Conservation (phyloP, 2,329 filamentous ascomycete genomes). For the Monosporascus sp. region DNA sequence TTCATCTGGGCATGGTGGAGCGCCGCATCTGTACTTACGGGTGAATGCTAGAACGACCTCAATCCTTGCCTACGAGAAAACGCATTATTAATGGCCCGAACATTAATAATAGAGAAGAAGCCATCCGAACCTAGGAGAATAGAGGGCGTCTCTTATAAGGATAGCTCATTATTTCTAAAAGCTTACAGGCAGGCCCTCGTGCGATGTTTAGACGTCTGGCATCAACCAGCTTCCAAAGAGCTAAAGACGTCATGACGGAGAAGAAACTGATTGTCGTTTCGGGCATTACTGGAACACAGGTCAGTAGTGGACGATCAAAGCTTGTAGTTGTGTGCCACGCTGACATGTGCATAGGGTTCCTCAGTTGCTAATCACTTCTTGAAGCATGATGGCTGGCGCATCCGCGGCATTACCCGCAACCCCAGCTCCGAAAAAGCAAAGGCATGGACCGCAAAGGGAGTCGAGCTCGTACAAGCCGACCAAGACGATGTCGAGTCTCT, state of each 20-base stretch:
- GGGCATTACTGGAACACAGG: background rate
- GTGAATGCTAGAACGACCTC: too few species aligned
- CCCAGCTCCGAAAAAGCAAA: background rate
- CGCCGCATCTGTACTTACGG: too few species aligned
- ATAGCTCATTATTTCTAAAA: too few species aligned
- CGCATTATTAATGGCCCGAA: too few species aligned
- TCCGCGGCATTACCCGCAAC: background rate
- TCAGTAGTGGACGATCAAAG: background rate
- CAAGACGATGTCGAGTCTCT: conserved; percentile 28
- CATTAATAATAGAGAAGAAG: too few species aligned
- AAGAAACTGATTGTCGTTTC: background rate
- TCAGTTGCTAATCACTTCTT: background rate
- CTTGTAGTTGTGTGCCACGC: background rate
- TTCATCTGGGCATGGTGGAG: too few species aligned
- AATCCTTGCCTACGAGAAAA: too few species aligned
- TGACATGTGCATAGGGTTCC: background rate
- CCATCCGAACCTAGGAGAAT: too few species aligned
- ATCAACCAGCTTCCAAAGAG: background rate
- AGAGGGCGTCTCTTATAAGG: too few species aligned
- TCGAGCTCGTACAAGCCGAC: conserved; percentile 32
- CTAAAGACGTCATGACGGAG: background rate
- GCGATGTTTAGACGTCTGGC: too few species aligned
- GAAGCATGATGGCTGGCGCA: background rate
- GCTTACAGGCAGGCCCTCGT: too few species aligned
- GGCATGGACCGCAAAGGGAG: conserved; percentile 21